Conservation (phyloP, 805 yeast species). For the Nadsonia fulvescens region DNA sequence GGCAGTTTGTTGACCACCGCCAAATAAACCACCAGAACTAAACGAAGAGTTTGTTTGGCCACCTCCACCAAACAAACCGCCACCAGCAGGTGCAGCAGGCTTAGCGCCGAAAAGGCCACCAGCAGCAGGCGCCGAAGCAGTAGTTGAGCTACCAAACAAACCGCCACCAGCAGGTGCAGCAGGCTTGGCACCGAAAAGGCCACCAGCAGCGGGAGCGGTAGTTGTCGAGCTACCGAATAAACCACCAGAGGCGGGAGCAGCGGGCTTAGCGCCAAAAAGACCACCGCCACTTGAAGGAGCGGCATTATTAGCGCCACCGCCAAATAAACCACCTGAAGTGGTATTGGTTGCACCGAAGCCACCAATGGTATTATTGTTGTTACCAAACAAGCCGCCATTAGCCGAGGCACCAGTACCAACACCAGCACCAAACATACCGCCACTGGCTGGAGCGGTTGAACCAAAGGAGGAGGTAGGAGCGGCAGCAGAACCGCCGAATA, state of each 20-base stretch:
- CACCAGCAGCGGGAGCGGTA: constrained; percentile 11
- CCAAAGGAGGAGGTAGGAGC: constrained; percentile 12
- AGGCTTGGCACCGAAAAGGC: constrained; percentile 13
- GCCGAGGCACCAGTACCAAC: constrained; percentile 10
- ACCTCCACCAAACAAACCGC: constrained; percentile 16
- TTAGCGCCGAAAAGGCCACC: constrained; percentile 14
- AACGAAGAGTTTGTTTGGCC: constrained; percentile 7
- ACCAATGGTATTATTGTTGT: constrained; percentile 9
- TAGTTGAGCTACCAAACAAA: constrained; percentile 16
- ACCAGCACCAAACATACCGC: constrained; percentile 12
- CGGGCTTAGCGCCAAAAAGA: constrained; percentile 7
- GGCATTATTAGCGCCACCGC: constrained; percentile 14
- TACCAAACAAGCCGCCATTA: constrained; percentile 20
- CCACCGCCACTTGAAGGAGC: constrained; percentile 9
- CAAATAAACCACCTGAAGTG: constrained; percentile 12
- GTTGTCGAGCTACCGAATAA: constrained; percentile 17
- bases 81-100: constrained; percentile 12
- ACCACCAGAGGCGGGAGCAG: constrained; percentile 13
- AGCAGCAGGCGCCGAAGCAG: constrained; percentile 11
- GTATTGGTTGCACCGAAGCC: constrained; percentile 15
- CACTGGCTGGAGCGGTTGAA: constrained; percentile 7
- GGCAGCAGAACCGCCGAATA: constrained; percentile 13
- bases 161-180: constrained; percentile 11
- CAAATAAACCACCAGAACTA: constrained; percentile 11
- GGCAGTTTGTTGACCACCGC: constrained; percentile 8